Evolutionary conservation across 2,329 filamentous ascomycete genomes (phyloP).

Genomic region (Penicillium italicum): DNA sequence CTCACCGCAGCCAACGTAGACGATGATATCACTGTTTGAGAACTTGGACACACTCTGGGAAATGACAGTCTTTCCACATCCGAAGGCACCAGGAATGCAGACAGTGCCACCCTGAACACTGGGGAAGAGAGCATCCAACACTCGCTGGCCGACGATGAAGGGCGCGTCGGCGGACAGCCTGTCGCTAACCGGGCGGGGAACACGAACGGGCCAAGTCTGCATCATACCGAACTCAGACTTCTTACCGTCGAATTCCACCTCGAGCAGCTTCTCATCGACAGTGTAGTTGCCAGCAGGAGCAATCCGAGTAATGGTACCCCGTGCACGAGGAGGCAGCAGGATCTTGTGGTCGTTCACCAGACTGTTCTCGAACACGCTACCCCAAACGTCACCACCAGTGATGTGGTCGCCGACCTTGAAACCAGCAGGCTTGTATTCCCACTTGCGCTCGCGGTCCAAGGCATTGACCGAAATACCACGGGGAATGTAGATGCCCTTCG

Average conservation of each 20-base stretch:
- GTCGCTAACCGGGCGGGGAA: slow-evolving; percentile 86
- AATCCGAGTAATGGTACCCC: slow-evolving; percentile 89
- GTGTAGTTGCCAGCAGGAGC: slow-evolving; percentile 88
- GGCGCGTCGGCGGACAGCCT: slow-evolving; percentile 85
- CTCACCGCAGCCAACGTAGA: slow-evolving; percentile 92
- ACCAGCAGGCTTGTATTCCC: slow-evolving; percentile 83
- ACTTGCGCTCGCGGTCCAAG: slow-evolving; percentile 86
- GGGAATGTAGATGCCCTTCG: slow-evolving; percentile 94
- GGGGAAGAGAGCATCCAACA: slow-evolving; percentile 93
- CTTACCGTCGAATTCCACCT: slow-evolving; percentile 95
- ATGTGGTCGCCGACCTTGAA: slow-evolving; percentile 97
- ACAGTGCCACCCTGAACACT: slow-evolving; percentile 96
- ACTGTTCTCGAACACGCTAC: slow-evolving; percentile 92
- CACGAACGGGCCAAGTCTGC: slow-evolving; percentile 97
- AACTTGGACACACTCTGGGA: slow-evolving; percentile 98
- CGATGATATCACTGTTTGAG: slow-evolving; percentile 98
- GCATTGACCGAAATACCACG: slow-evolving; percentile 85
- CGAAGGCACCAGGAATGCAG: slow-evolving; percentile 96
- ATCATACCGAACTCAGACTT: slow-evolving; percentile 96
- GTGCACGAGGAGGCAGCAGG: slow-evolving; percentile 80
- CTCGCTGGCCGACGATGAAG: slow-evolving; percentile 94
- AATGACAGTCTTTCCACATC: slow-evolving; percentile 99
- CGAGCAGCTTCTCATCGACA: slow-evolving; percentile 87
- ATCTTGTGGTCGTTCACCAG: slow-evolving; percentile 92
- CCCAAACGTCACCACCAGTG: slow-evolving; percentile 93